These are phyloP conservation scores for Truncatella angustata DNA, from an alignment of 2,329 filamentous ascomycete genomes.

Conservation along the genomic window DNA sequence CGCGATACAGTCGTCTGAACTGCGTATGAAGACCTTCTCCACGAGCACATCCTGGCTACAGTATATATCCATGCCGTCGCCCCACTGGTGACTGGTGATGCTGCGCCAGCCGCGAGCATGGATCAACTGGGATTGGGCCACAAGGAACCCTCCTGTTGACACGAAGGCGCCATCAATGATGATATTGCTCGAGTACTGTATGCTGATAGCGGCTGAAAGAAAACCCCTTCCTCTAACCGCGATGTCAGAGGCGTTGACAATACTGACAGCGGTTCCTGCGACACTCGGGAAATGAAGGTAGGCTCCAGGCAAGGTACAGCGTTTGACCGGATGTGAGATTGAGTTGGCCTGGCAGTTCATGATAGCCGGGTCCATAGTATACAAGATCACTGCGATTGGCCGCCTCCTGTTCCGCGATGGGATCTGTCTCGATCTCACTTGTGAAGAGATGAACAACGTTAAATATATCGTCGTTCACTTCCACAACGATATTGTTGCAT, in stretches of 20 bases:
- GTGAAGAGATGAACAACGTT: slow-evolving; percentile 23
- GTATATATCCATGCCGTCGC: slow-evolving; percentile 27
- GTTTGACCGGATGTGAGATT: slow-evolving; percentile 16
- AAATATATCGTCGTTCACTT: slow-evolving; percentile 26
- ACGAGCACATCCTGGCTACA: slow-evolving; percentile 22
- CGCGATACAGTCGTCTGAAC: slow-evolving; percentile 34
- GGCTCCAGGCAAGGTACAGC: slow-evolving; percentile 19
- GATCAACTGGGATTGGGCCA: slow-evolving; percentile 17
- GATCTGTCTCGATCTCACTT: slow-evolving; percentile 16
- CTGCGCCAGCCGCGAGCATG: slow-evolving; percentile 18
- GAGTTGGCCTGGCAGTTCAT: slow-evolving; percentile 13
- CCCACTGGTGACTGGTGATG: slow-evolving; percentile 19
- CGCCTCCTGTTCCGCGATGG: slow-evolving; percentile 12
- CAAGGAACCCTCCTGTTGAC: slow-evolving; percentile 16
- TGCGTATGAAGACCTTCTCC: slow-evolving; percentile 33
- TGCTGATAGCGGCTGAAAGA: slow-evolving; percentile 16
- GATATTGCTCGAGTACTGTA: slow-evolving; percentile 15
- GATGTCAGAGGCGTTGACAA: slow-evolving; percentile 16
- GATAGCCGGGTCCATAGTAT: slow-evolving; percentile 27
- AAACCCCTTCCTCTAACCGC: slow-evolving; percentile 23
- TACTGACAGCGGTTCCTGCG: slow-evolving; percentile 14
- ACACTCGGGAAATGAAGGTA: slow-evolving; percentile 8
- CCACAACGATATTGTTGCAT: slow-evolving; percentile 16
- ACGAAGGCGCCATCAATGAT: slow-evolving; percentile 20
- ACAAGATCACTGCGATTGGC: slow-evolving; percentile 15